phyloP scores from a whole-genome alignment of 371 early-diverging fungal genomes.

The Rhizopus sp. region DNA sequence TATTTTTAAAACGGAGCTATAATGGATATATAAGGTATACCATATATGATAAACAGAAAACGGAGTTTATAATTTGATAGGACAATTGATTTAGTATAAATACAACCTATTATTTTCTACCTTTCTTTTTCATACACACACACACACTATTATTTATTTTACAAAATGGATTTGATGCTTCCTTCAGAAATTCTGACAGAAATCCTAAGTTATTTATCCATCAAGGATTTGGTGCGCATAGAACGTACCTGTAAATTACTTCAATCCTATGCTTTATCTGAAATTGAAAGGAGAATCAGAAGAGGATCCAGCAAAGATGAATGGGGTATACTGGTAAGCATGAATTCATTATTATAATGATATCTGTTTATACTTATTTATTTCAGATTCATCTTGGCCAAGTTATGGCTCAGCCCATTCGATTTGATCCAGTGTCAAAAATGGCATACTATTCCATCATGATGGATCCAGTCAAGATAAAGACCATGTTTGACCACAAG shows the following conservation, averaged over 20 bases:
- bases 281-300: conserved; percentile 41
- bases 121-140: neutral
- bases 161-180: conserved; percentile 25
- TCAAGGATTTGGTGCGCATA: conserved; percentile 41
- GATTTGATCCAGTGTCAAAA: conserved; percentile 39
- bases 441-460: conserved; percentile 34
- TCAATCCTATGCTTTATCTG: conserved; percentile 36
- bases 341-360: neutral
- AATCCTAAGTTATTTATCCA: conserved; percentile 37
- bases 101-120: neutral
- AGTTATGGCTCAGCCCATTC: conserved; percentile 34
- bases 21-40: too few relatives aligned
- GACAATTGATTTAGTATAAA: conserved; percentile 3
- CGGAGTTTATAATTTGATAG: conserved; percentile 3
- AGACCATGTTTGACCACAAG: conserved; percentile 49
- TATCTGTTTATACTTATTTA: neutral
- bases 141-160: neutral
- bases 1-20: neutral
- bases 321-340: conserved; percentile 43
- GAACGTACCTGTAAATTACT: conserved; percentile 41
- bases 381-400: conserved; percentile 43
- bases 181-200: conserved; percentile 44
- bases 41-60: neutral
- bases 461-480: conserved; percentile 48
- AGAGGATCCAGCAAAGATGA: conserved; percentile 25